Evolutionary conservation across 352 stramenopile species (phyloP), one percentile per base, ranked within the genome.

Genomic region (Peronospora destructor): DNA sequence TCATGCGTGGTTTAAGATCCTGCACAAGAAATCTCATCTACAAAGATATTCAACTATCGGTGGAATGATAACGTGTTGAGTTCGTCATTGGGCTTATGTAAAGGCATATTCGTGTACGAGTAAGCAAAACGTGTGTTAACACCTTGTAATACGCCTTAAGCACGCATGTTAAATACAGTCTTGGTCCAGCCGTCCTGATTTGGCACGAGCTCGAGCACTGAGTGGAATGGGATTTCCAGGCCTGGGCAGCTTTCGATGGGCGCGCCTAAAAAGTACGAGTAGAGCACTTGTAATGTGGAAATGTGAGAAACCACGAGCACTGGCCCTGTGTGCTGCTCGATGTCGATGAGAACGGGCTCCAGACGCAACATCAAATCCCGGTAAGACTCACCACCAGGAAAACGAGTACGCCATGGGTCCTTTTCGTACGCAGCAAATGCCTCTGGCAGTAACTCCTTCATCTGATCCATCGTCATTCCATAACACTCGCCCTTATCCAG

Each of bases 301-400:
- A 88, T 89, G 60, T 91, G 80, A 2, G 80, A 91, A 23, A 94
- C 79, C n/a, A 94, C 77, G 10, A 88, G 50, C 42, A 94, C 83
- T 6, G 83, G 80, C 0, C 80, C 76, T n/a, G 80, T 91, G 60
- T 91, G 79, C 43, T 92, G 80, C 52, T 93, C 84, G 29, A 97
- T 90, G 65, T 97, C 91, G 51, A 97, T 96, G 45, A 97, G 83
- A 38, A 97, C 76, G 23, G 89, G 87, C 51, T 94, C 77, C 17
- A 97, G 64, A 13, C 91, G 84, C 53, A 95, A 64, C 71, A 97
- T 97, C 21, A 97, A 83, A 60, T 97, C 91, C 37, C 91, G 78
- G 64, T 97, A 97, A 6, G 85, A 96, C 68, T 97, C 91, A 46
- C 90, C 91, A 12, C 89, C 88, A 0, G 84, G 85, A 47, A 91